Base-by-base conservation (phyloP, 352 stramenopile species). In the Pelagophyceae sp. region DNA sequence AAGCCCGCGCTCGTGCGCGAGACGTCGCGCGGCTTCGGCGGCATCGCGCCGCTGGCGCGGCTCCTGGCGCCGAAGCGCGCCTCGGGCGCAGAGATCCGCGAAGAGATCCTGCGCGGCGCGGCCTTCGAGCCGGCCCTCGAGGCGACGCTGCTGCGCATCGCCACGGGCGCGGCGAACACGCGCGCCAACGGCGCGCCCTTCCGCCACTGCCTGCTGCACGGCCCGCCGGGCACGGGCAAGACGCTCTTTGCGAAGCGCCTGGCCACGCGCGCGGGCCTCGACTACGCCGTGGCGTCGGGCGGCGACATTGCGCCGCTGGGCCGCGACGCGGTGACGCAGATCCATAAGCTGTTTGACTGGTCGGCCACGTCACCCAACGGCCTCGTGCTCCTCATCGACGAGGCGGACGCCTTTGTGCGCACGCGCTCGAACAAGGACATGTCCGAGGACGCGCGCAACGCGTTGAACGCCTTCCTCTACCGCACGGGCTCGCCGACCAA, bases 281-380 rank as follows among this genome's bases (percentile, higher is more conserved):
- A 98, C 83, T 98, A 98, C 81, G 95, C 95, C 61, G 93, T 98
- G 72, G 87, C 98, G 74, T 97, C 89, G 54, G 95, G 95, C 82
- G 95, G 95, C 84, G 95, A 98, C 80, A 92, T 98, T 20, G 93
- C 90, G 37, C 95, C 95, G 29, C 86, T 98, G 38, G 94, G 93
- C 65, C 88, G 87, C 35, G 92, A 98, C 81, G 93, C 91, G 69
- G 93, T 98, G 32, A 98, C 93, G 17, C 90, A 98, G 86, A 96
- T 98, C 78, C 94, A 98, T 85, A 95, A 95, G 82, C 84, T 98
- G 37, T 98, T 98, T 78, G 87, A 95, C 81, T 98, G 94, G 94
- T 93, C 94, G 64, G 92, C 90, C 78, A 90, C 91, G 81, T 86
- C 58, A 89, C 85, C 90, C 79, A 79, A 90, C 65, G 93, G 95